Conservation (phyloP, 371 early-diverging fungal species). For the Blastocladiella emersonii region DNA sequence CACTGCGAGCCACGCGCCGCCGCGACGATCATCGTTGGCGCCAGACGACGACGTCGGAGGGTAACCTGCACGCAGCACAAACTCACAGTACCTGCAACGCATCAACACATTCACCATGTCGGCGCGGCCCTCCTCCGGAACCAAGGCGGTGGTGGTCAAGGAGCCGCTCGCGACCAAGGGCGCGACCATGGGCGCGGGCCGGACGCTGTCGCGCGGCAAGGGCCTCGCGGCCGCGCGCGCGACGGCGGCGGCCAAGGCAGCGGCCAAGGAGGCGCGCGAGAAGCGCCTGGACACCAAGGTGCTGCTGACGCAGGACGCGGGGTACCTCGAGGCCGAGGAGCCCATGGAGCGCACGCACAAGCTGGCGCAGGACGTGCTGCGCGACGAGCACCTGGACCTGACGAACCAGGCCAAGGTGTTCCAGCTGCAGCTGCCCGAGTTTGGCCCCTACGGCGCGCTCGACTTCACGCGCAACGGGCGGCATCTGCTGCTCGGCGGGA, state of each 20-base stretch:
- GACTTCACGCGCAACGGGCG: slow-evolving; percentile 87
- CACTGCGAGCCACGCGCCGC: too few relatives aligned
- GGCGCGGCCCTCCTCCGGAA: too few relatives aligned
- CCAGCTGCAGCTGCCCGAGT: slow-evolving; percentile 60
- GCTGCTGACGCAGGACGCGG: slow-evolving; percentile 58
- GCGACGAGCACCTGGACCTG: slow-evolving; percentile 51
- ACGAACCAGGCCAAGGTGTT: slow-evolving; percentile 70
- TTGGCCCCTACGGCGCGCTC: slow-evolving; percentile 76
- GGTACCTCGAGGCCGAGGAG: slow-evolving; percentile 67
- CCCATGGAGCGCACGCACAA: slow-evolving; percentile 71
- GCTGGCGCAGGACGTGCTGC: slow-evolving; percentile 63
- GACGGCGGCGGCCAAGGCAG: not conserved
- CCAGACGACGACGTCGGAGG: too few relatives aligned
- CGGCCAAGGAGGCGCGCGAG: slow-evolving; percentile 42
- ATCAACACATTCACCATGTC: too few relatives aligned
- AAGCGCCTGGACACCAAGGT: slow-evolving; percentile 65
- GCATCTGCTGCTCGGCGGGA: slow-evolving; percentile 72
- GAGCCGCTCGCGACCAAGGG: too few relatives aligned
- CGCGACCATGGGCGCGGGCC: too few relatives aligned
- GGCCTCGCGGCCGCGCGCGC: not conserved
- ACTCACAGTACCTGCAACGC: too few relatives aligned
- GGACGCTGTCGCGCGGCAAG: too few relatives aligned
- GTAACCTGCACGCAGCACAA: too few relatives aligned
- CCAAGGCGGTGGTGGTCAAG: too few relatives aligned
- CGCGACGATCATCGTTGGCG: too few relatives aligned